phyloP scores from a whole-genome alignment of 1,139 yeast genomes.

The Candida smagusa region DNA sequence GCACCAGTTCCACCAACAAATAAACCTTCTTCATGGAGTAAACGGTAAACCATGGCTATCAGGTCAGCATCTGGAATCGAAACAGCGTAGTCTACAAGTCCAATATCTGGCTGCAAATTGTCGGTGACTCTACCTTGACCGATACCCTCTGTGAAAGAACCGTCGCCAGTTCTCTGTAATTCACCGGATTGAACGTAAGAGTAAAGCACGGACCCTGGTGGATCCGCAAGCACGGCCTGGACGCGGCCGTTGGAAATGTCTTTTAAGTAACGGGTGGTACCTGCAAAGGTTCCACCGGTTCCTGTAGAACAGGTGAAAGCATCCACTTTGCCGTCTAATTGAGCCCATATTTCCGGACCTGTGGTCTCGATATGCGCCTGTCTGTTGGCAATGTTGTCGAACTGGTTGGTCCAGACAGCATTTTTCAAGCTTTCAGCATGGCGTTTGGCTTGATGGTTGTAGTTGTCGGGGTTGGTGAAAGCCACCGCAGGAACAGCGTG shows the following conservation, averaged over 20 bases:
- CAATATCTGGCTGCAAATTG: conserved; percentile 71
- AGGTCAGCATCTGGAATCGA: conserved; percentile 71
- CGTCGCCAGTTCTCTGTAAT: conserved; percentile 59
- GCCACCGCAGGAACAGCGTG: conserved; percentile 91
- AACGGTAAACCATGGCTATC: conserved; percentile 76
- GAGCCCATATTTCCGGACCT: conserved; percentile 92
- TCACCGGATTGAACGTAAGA: conserved; percentile 65
- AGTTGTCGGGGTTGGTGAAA: conserved; percentile 73
- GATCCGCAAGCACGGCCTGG: conserved; percentile 76
- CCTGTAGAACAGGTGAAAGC: conserved; percentile 90
- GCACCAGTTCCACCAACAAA: conserved; percentile 90
- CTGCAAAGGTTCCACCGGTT: conserved; percentile 90
- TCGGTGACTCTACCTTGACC: conserved; percentile 93
- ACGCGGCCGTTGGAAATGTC: conserved; percentile 56
- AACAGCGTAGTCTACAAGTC: conserved; percentile 68
- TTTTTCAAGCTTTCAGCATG: conserved; percentile 73
- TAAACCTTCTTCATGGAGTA: conserved; percentile 85
- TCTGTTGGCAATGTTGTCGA: conserved; percentile 82
- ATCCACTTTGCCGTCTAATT: conserved; percentile 73
- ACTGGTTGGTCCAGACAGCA: conserved; percentile 91
- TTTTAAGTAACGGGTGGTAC: conserved; percentile 72
- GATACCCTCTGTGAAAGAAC: conserved; percentile 91
- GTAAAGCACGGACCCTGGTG: conserved; percentile 87
- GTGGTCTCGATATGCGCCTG: conserved; percentile 89
- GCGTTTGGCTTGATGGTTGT: conserved; percentile 79